A percentile compares a stretch with the other conserved stretches of the same genome.
phyloP scores from a whole-genome alignment of 257 asterid genomes.

The Henckelia pumila region DNA sequence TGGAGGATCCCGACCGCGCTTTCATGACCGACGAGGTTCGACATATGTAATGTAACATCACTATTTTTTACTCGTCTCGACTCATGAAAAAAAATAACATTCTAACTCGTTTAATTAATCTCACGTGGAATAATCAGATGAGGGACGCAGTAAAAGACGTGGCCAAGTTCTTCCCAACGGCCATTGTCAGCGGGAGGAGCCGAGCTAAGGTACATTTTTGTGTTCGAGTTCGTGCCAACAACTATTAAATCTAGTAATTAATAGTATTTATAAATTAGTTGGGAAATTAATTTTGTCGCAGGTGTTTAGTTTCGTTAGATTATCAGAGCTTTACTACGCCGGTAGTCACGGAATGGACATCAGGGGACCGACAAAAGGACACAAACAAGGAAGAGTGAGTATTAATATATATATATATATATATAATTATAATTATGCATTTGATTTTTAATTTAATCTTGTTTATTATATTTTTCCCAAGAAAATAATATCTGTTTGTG shows the following conservation, averaged over 20 bases:
- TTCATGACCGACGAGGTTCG: constrained; percentile 64
- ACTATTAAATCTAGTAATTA: not conserved
- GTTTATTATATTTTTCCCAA: no score
- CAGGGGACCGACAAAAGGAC: constrained; percentile 71
- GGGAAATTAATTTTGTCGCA: no score
- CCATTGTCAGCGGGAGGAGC: constrained; percentile 83
- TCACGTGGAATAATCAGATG: constrained; percentile 45
- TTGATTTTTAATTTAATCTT: no score
- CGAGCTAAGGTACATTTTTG: constrained; percentile 60
- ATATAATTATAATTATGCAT: no score
- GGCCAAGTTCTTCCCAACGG: constrained; percentile 76
- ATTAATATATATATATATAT: not conserved
- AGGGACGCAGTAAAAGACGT: constrained; percentile 64
- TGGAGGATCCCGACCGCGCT: constrained; percentile 71
- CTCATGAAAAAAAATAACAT: no score
- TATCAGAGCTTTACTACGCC: constrained; percentile 84
- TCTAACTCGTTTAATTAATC: no score
- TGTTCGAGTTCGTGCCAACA: not conserved
- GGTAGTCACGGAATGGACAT: constrained; percentile 99
- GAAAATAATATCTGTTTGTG: not conserved
- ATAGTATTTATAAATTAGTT: no score
- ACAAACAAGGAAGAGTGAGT: constrained; percentile 45
- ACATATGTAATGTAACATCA: no score
- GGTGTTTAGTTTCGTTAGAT: constrained; percentile 61
- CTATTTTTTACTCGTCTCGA: no score